phyloP scores from a whole-genome alignment of 2,329 filamentous ascomycete genomes.

The Xylariaceae sp. region DNA sequence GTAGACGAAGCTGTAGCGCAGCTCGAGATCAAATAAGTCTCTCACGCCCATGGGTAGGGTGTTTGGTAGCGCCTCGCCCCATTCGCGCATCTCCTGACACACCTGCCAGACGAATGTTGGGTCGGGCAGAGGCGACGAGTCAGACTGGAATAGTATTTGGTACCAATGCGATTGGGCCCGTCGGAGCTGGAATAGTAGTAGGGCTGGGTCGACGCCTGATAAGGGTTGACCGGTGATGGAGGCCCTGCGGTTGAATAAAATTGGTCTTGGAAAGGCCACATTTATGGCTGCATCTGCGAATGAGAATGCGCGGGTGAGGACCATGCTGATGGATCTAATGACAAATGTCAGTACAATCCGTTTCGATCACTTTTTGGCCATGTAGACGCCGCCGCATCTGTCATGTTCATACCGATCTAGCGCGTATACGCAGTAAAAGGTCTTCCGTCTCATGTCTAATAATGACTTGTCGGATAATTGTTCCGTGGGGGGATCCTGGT shows the following conservation, averaged over 20 bases:
- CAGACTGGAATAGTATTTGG: constrained; percentile 77
- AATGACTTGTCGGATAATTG: constrained; percentile 61
- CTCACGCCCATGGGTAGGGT: constrained; percentile 60
- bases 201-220: constrained; percentile 60
- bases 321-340: constrained; percentile 65
- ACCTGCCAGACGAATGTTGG: constrained; percentile 71
- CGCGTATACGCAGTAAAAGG: constrained; percentile 87
- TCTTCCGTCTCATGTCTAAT: constrained; percentile 71
- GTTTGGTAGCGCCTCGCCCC: constrained; percentile 71
- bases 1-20: constrained; percentile 87
- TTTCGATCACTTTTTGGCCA: background rate
- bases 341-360: constrained; percentile 3
- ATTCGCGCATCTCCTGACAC: constrained; percentile 70
- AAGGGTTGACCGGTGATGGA: constrained; percentile 41
- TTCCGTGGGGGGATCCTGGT: constrained; percentile 79
- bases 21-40: constrained; percentile 77
- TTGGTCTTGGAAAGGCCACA: constrained; percentile 64
- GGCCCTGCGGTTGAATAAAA: constrained; percentile 38
- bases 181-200: constrained; percentile 77
- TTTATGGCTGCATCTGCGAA: constrained; percentile 86
- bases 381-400: too few relatives aligned
- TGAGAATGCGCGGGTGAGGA: constrained; percentile 80
- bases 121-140: constrained; percentile 61
- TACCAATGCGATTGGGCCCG: constrained; percentile 85
- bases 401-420: constrained; percentile 72